Evolutionary conservation across 176 grass and related monocot genomes (phyloP).

Genomic region (Oryza longistaminata): DNA sequence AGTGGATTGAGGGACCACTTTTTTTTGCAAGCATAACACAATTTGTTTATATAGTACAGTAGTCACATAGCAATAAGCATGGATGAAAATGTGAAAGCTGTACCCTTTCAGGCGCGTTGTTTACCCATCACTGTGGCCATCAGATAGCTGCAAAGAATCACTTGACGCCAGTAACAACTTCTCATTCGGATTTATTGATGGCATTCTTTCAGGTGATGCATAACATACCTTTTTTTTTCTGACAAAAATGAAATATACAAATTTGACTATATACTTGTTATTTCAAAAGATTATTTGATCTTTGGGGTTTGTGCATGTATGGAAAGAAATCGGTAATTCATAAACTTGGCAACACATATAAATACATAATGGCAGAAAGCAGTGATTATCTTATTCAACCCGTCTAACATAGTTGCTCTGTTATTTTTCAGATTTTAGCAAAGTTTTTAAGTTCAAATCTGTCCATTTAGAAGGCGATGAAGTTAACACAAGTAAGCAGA

Average conservation of each 20-base stretch:
- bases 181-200: slow-evolving; percentile 71
- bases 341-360: background rate
- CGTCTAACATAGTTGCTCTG: slow-evolving; percentile 18
- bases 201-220: slow-evolving; percentile 87
- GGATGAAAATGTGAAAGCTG: slow-evolving; percentile 35
- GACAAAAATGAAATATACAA: background rate
- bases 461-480: slow-evolving; percentile 90
- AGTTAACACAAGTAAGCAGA: slow-evolving; percentile 78
- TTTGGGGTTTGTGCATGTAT: background rate
- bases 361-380: slow-evolving; percentile 12
- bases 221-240: background rate
- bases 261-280: slow-evolving; percentile 23
- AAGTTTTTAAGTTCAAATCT: slow-evolving; percentile 95
- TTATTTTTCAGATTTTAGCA: slow-evolving; percentile 86
- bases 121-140: slow-evolving; percentile 78
- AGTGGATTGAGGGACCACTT: background rate
- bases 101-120: slow-evolving; percentile 63
- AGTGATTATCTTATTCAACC: slow-evolving; percentile 13
- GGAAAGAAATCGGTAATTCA: slow-evolving; percentile 9
- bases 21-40: background rate
- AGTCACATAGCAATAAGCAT: slow-evolving; percentile 12
- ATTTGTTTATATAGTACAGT: slow-evolving; percentile 7
- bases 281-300: slow-evolving; percentile 26
- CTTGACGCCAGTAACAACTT: slow-evolving; percentile 88
- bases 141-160: slow-evolving; percentile 70